phyloP scores from a whole-genome alignment of 768 basidiomycete genomes.

The Dentipellis fragilis region DNA sequence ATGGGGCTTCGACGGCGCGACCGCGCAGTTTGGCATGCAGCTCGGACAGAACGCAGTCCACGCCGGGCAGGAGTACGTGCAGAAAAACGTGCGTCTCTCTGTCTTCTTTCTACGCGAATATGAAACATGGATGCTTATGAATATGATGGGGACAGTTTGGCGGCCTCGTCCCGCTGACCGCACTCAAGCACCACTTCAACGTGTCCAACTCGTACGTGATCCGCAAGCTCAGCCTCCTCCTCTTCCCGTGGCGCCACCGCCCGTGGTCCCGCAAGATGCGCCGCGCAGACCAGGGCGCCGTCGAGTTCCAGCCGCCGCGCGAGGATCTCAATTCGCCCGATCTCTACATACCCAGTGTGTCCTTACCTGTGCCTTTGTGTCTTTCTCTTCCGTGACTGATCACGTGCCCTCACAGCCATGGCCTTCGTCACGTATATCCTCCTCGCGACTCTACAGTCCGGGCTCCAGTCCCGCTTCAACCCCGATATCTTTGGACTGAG shows the following conservation, averaged over 20 bases:
- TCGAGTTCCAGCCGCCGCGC: constrained; percentile 80
- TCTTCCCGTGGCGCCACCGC: constrained; percentile 94
- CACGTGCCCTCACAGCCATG: constrained; percentile 53
- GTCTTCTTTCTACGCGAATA: neutral
- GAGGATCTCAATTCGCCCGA: constrained; percentile 96
- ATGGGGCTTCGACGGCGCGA: constrained; percentile 87
- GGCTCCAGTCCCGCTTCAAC: constrained; percentile 74
- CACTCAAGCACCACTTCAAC: constrained; percentile 88
- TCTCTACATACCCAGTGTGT: constrained; percentile 85
- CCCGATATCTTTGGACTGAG: constrained; percentile 84
- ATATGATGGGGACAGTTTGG: constrained; percentile 47
- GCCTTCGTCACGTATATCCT: constrained; percentile 93
- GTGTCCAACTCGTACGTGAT: constrained; percentile 96
- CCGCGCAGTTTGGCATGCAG: constrained; percentile 94
- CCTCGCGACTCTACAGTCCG: constrained; percentile 75
- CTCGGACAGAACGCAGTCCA: constrained; percentile 85
- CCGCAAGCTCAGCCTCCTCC: constrained; percentile 70
- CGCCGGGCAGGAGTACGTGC: constrained; percentile 92
- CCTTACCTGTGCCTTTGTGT: neutral
- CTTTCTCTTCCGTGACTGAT: neutral
- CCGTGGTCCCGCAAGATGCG: constrained; percentile 71
- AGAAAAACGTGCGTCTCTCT: constrained; percentile 66
- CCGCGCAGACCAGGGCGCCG: constrained; percentile 53
- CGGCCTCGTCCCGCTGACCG: constrained; percentile 61
- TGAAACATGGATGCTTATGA: neutral